Evolutionary conservation across 441 rosid genomes (phyloP).

Genomic region (Eruca vesicaria): DNA sequence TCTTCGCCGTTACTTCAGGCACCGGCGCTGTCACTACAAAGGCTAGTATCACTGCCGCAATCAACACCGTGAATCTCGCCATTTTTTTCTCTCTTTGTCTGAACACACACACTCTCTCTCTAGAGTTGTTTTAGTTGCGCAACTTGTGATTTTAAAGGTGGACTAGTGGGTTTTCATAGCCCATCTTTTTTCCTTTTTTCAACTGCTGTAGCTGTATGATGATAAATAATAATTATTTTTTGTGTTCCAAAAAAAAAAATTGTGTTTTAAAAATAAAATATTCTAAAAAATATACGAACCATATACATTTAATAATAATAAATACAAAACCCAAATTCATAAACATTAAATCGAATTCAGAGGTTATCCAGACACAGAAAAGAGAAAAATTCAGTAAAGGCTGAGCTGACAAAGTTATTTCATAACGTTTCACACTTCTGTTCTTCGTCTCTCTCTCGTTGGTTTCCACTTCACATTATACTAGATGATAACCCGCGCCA

Average conservation of each 20-base stretch:
- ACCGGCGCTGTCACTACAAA: constrained; percentile 44
- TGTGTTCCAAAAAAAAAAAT: too few relatives aligned
- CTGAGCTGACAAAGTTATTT: too few relatives aligned
- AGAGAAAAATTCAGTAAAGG: background rate
- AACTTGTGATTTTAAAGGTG: background rate
- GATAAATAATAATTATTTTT: too few relatives aligned
- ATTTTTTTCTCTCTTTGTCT: background rate
- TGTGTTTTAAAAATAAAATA: background rate
- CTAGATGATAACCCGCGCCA: too few relatives aligned
- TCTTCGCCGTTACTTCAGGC: constrained; percentile 62
- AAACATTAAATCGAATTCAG: background rate
- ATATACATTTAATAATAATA: background rate
- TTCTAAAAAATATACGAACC: background rate
- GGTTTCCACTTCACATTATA: too few relatives aligned
- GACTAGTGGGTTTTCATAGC: background rate
- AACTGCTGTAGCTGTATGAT: background rate
- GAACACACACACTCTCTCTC: background rate
- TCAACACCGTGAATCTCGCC: constrained; percentile 31
- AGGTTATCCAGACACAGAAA: background rate
- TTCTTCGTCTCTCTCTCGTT: too few relatives aligned
- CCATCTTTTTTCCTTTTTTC: background rate
- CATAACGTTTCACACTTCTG: too few relatives aligned
- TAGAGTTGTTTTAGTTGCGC: background rate
- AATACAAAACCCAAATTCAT: too few relatives aligned
- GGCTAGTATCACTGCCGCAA: constrained; percentile 31